These are phyloP conservation scores for Agastache rugosa DNA, from an alignment of 257 asterid genomes.

Conservation along the genomic window DNA sequence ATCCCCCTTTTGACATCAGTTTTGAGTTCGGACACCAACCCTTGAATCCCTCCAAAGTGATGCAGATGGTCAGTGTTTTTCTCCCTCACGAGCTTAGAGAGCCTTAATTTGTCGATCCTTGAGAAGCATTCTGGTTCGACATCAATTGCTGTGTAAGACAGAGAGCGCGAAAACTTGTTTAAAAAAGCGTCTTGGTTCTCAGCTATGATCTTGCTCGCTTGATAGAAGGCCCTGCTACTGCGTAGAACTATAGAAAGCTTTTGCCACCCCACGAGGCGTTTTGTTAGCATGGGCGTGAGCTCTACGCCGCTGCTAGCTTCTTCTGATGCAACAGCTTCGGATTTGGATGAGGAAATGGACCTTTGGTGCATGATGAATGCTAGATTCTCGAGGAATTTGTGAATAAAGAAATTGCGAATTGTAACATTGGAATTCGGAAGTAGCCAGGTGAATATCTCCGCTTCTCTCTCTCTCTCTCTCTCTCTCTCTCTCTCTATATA, in stretches of 20 bases:
- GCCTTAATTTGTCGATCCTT: not conserved
- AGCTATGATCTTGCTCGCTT: slow-evolving; percentile 14
- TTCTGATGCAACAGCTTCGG: not conserved
- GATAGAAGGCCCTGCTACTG: slow-evolving; percentile 27
- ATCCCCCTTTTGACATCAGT: slow-evolving; percentile 7
- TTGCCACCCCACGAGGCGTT: not conserved
- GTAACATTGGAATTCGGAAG: not conserved
- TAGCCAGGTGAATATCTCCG: not conserved
- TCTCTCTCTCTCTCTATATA: too few relatives aligned
- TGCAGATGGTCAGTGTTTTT: not conserved
- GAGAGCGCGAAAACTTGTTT: not conserved
- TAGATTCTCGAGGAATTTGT: not conserved
- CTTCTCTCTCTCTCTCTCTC: too few relatives aligned
- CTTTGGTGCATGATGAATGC: slow-evolving; percentile 12
- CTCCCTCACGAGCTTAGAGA: slow-evolving; percentile 10
- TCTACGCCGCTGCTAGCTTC: not conserved
- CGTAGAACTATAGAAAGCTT: not conserved
- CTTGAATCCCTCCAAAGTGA: slow-evolving; percentile 3
- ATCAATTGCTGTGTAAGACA: not conserved
- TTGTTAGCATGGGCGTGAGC: not conserved
- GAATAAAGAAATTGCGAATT: not conserved
- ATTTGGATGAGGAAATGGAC: not conserved
- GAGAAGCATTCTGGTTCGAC: not conserved
- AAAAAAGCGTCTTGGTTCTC: slow-evolving; percentile 8
- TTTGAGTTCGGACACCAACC: not conserved